Base-by-base conservation (phyloP, 2,329 filamentous ascomycete species). In the Claviceps arundinis region DNA sequence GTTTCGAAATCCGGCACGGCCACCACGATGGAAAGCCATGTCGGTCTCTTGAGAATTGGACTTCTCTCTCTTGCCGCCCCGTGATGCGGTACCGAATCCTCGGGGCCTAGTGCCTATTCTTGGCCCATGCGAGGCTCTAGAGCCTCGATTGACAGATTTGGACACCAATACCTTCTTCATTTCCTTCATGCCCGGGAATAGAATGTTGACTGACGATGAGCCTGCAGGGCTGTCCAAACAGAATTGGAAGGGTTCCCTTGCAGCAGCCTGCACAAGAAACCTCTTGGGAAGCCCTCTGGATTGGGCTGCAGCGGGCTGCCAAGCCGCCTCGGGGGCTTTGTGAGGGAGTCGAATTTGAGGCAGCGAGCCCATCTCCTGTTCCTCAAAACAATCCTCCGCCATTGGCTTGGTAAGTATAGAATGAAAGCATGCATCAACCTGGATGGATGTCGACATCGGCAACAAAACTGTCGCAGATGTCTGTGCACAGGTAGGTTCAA, bases 331-430 rank as follows among this genome's bases (percentile, higher is more conserved):
- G 1, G 84, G 82, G 4, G 76, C 75, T 52, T 75, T 75, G 47
- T 75, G 72, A 7, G 85, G 85, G n/a, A 89, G 69, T 51, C 77
- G 78, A 24, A 89, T 80, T 22, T 78, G 74, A 0, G 85, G 85
- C n/a, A 88, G 68, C 7, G 85, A 89, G 3, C 85, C 85, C 72
- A 86, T 86, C 64, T 89, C 85, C 60, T 87, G 84, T 61, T 89
- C 84, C 62, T 88, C 86, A 57, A 90, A 90, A 57, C 87, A 87
- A 55, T 87, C 83, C 56, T 89, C 85, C 5, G 85, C 84, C 68
- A 88, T 84, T 47, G 81, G 80, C 61, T 84, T 86, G 4, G 81
- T 81, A 16, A 73, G 73, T 19, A 76, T 63, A 34, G 73, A 72
- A 47, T 70, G 69, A 51, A 70, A 67, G 47, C 71, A 71, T 30